Conservation (phyloP, 345 rosid species). For the Combretum micranthum region DNA sequence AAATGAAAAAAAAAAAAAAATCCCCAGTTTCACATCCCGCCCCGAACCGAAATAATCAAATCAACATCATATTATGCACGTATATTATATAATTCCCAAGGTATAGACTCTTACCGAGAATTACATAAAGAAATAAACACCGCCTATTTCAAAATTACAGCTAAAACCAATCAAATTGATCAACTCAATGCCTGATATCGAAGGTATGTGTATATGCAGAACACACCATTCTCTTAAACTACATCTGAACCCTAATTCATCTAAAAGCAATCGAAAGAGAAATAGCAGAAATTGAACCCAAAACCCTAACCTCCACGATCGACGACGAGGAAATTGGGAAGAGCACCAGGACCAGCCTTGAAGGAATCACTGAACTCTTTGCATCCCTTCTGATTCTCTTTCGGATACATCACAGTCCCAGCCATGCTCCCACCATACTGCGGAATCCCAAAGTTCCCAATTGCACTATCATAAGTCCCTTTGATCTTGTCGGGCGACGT, state of each 20-base stretch:
- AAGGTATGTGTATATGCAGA: background rate
- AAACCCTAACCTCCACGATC: slow-evolving; percentile 82
- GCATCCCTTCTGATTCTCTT: slow-evolving; percentile 71
- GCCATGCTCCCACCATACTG: slow-evolving; percentile 99
- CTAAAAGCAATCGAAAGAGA: background rate
- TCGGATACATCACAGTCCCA: slow-evolving; percentile 64
- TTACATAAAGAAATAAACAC: background rate
- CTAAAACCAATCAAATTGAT: background rate
- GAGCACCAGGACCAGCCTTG: slow-evolving; percentile 69
- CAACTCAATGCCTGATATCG: background rate
- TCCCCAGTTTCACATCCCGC: too few species aligned
- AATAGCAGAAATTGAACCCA: background rate
- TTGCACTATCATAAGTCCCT: slow-evolving; percentile 83
- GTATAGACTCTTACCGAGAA: background rate
- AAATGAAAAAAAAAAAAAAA: background rate
- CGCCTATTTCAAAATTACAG: too few species aligned
- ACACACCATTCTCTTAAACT: background rate
- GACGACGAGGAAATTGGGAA: slow-evolving; percentile 70
- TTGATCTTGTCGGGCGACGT: slow-evolving; percentile 87
- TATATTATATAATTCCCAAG: too few species aligned
- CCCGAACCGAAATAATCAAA: too few species aligned
- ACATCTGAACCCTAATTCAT: background rate
- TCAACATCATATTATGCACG: too few species aligned
- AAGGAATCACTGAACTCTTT: slow-evolving; percentile 56
- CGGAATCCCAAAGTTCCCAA: slow-evolving; percentile 97